A percentile compares a stretch with the other conserved stretches of the same genome.
Evolutionary conservation across 371 early-diverging fungal genomes (phyloP).

Genomic region (Capillidium heterosporum): DNA sequence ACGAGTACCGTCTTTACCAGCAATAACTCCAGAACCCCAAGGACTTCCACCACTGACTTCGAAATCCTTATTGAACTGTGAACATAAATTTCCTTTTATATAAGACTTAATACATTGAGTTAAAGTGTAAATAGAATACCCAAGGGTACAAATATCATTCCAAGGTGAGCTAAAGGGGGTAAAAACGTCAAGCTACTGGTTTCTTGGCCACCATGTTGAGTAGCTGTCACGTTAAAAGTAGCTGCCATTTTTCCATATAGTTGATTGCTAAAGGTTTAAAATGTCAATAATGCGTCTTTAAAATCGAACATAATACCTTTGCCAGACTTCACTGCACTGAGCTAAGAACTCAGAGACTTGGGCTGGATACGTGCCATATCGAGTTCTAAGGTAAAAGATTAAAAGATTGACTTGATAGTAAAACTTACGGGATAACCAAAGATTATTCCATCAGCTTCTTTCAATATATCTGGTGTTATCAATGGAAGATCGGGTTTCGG

Average conservation of each 20-base stretch:
- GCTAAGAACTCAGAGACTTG: constrained; percentile 56
- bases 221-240: constrained; percentile 49
- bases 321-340: constrained; percentile 27
- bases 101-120: not conserved
- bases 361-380: constrained; percentile 53
- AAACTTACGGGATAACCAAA: constrained; percentile 44
- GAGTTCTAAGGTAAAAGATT: constrained; percentile 14
- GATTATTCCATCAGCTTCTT: constrained; percentile 53
- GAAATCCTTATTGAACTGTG: constrained; percentile 24
- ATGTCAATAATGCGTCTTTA: not conserved
- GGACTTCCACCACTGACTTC: constrained; percentile 47
- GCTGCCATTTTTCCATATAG: constrained; percentile 53
- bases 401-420: not conserved
- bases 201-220: constrained; percentile 64
- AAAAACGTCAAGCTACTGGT: constrained; percentile 46
- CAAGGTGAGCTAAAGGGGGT: constrained; percentile 57
- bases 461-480: constrained; percentile 28
- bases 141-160: constrained; percentile 60
- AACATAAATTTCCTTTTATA: constrained; percentile 16
- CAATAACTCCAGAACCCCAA: constrained; percentile 57
- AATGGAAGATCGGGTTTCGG: constrained; percentile 35
- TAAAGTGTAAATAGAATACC: constrained; percentile 12
- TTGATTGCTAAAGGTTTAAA: constrained; percentile 7
- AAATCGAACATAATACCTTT: not conserved
- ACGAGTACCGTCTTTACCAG: constrained; percentile 45